Evolutionary conservation across 148 eudicot genomes (phyloP), one percentile per base, ranked within the genome.

Genomic region (Oxyria digyna): DNA sequence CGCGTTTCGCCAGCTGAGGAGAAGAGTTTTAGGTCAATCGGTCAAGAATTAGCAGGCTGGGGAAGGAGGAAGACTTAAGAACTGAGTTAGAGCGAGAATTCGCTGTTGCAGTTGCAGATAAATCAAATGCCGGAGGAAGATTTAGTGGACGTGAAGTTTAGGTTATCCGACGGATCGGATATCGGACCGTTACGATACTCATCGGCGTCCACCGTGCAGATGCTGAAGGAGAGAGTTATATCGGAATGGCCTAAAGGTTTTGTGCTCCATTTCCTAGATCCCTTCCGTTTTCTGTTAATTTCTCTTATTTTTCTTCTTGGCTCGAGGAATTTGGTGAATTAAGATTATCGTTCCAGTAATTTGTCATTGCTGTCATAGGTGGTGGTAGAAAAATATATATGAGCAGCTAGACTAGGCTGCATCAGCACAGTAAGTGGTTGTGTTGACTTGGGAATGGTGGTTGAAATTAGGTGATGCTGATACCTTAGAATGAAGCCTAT

Each of bases 221-320:
- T 81, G 81, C 81, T 91, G 70, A 91, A 91, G 74, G 94, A 91
- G 55, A 74, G 83, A 72, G 81, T 91, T 73, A 72, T 91, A 46
- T 73, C 89, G 48, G 91, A 82, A 59, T 91, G 97, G 97, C 97
- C 97, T 41, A 91, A 83, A 86, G 97, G 97, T 88, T 55, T 33
- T 55, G 33, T 27, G 12, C 12, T 12, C 27, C 63, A 27, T 27
- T 55, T 52, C 27, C 24, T 21, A 52, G 59, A 52, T 23, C 31
- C 59, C 59, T 24, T 52, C 24, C 29, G 26, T 23, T 52, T 52
- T 23, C 13, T 52, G 27, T 52, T 52, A 48, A n/a, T 12, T 54
- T 42, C n/a, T n/a, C n/a, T n/a, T n/a, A n/a, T 3, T 42, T 42
- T 42, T 42, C 8, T 42, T 42, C 11, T 42, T 42, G 10, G 45